phyloP scores from a whole-genome alignment of 2,329 filamentous ascomycete species.

The Rhexocercosporidium sp. region DNA sequence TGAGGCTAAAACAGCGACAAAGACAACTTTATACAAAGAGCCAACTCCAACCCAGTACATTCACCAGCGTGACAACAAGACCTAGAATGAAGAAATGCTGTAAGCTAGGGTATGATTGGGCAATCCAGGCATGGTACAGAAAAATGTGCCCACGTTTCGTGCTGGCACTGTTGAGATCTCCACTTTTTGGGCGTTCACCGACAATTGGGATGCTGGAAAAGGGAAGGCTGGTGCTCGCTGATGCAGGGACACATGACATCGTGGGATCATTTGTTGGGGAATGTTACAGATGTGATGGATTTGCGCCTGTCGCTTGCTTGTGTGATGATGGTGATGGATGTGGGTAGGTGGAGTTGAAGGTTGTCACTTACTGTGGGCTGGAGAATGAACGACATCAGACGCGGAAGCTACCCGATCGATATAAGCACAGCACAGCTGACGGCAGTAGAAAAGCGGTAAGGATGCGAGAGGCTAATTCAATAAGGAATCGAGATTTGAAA shows the following conservation, averaged over 20 bases:
- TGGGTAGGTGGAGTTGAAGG: background rate
- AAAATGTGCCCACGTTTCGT: constrained; percentile 1
- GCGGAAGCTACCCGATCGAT: no score
- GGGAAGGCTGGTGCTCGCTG: background rate
- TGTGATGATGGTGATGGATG: background rate
- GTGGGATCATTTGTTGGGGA: background rate
- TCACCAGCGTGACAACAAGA: background rate
- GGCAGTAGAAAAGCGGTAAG: no score
- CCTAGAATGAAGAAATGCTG: background rate
- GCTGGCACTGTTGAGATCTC: background rate
- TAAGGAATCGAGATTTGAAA: no score
- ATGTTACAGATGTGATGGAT: background rate
- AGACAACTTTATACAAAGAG: background rate
- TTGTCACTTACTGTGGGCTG: background rate
- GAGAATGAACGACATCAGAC: no score
- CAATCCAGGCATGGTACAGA: background rate
- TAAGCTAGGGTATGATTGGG: background rate
- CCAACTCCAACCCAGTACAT: background rate
- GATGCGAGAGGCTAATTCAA: no score
- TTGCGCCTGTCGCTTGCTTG: background rate
- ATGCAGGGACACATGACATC: background rate
- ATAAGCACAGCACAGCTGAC: no score
- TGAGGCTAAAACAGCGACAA: background rate
- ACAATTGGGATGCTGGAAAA: constrained; percentile 2
- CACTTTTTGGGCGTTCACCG: constrained; percentile 2